These are phyloP conservation scores for Penicillium hesseltinei DNA, from an alignment of 2,329 filamentous ascomycete species.

Conservation along the genomic window DNA sequence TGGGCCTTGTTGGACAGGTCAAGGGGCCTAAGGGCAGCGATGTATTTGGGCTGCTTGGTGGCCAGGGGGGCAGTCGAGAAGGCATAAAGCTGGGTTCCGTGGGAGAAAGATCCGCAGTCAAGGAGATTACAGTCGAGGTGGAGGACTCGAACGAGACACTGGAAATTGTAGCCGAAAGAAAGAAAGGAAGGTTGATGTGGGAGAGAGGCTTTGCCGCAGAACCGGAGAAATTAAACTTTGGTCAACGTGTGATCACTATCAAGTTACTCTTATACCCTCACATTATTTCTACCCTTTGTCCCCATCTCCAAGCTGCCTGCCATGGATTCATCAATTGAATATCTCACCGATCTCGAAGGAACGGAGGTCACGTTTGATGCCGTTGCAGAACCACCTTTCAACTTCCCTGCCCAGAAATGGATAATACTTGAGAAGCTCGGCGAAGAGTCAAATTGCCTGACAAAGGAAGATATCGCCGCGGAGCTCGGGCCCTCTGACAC, in stretches of 20 bases:
- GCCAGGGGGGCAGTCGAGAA: too few species aligned
- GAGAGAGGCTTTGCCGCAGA: too few species aligned
- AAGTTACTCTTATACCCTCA: constrained; percentile 4
- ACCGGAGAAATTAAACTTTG: background rate
- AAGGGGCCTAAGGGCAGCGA: too few species aligned
- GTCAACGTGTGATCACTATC: constrained; percentile 1
- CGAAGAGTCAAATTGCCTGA: background rate
- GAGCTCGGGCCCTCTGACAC: background rate
- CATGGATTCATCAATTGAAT: constrained; percentile 4
- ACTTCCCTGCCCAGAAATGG: constrained; percentile 6
- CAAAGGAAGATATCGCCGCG: background rate
- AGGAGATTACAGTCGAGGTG: too few species aligned
- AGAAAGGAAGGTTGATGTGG: too few species aligned
- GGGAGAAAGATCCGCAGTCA: too few species aligned
- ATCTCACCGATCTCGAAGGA: constrained; percentile 5
- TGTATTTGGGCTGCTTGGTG: too few species aligned
- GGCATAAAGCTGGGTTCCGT: too few species aligned
- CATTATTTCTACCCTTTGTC: background rate
- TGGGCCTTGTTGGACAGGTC: too few species aligned
- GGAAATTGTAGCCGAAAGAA: too few species aligned
- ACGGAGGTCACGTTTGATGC: constrained; percentile 4
- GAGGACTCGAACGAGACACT: too few species aligned
- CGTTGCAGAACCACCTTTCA: constrained; percentile 1
- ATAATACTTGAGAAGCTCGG: constrained; percentile 6
- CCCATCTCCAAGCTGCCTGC: background rate